Evolutionary conservation across 2,329 filamentous ascomycete species (phyloP).

Genomic region (Leptographium wingfieldii): DNA sequence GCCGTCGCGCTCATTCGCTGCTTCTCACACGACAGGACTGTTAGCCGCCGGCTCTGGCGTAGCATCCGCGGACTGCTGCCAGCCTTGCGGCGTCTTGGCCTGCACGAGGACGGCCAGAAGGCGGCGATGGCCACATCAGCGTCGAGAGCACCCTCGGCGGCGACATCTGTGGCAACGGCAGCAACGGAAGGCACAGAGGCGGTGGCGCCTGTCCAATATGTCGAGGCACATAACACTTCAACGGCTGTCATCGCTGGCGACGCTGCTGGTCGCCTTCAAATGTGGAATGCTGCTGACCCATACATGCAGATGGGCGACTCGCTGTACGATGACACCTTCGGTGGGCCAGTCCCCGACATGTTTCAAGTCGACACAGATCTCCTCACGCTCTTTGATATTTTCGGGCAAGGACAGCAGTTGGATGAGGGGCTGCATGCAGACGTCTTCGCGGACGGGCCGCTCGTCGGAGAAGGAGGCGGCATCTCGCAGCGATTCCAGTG

Average conservation of each 20-base stretch:
- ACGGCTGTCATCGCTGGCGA: neutral
- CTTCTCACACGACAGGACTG: conserved; percentile 20
- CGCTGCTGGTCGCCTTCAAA: neutral
- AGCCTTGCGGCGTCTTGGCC: neutral
- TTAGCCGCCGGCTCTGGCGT: conserved; percentile 23
- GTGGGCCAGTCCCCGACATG: neutral
- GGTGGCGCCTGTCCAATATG: neutral
- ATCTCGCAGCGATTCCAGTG: neutral
- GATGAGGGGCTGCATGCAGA: neutral
- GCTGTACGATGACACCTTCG: neutral
- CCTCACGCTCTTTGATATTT: conserved; percentile 22
- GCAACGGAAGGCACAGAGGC: neutral
- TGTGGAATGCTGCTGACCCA: neutral
- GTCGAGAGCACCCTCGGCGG: neutral
- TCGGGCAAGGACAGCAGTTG: conserved; percentile 14
- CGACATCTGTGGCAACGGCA: neutral
- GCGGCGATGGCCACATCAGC: neutral
- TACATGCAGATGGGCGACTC: neutral
- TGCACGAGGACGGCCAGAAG: neutral
- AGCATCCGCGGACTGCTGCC: conserved; percentile 16
- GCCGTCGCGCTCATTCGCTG: conserved; percentile 20
- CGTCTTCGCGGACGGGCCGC: neutral
- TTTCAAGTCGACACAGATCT: conserved; percentile 20
- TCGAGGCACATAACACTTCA: neutral
- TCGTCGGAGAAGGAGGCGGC: neutral